Evolutionary conservation across 176 grass and related monocot genomes (phyloP).

Genomic region (Aegilops tauschii): DNA sequence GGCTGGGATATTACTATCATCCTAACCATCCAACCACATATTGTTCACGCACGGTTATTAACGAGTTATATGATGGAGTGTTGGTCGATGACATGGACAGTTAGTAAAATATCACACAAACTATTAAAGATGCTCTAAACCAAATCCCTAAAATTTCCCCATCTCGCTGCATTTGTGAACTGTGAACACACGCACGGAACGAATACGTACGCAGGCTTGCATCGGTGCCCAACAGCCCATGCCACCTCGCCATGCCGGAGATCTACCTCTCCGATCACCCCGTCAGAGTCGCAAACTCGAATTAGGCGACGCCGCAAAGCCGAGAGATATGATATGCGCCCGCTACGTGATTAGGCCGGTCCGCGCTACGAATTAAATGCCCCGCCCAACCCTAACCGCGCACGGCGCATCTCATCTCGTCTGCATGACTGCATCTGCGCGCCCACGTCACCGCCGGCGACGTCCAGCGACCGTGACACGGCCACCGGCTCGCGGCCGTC

Average conservation of each 20-base stretch:
- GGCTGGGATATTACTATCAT: no score
- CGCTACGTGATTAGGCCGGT: constrained; percentile 27
- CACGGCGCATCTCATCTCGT: not conserved
- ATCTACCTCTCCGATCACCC: not conserved
- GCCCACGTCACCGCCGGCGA: not conserved
- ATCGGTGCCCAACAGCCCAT: constrained; percentile 17
- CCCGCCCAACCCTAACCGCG: not conserved
- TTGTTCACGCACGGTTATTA: no score
- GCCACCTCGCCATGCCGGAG: not conserved
- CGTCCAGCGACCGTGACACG: constrained; percentile 18
- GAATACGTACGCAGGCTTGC: not conserved
- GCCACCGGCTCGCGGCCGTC: not conserved
- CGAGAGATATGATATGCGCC: constrained; percentile 2
- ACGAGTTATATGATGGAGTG: no score
- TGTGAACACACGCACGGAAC: not conserved
- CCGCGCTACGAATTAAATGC: not conserved
- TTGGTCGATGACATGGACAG: no score
- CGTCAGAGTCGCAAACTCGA: not conserved
- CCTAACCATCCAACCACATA: no score
- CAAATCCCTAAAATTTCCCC: no score
- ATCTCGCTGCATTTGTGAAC: not conserved
- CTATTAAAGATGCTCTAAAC: no score
- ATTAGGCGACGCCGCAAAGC: constrained; percentile 15
- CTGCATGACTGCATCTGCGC: constrained; percentile 9
- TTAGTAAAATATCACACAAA: no score